A percentile compares a stretch with the other conserved stretches of the same genome.
phyloP scores from a whole-genome alignment of 257 asterid species.

The Dorcoceras hygrometricum region DNA sequence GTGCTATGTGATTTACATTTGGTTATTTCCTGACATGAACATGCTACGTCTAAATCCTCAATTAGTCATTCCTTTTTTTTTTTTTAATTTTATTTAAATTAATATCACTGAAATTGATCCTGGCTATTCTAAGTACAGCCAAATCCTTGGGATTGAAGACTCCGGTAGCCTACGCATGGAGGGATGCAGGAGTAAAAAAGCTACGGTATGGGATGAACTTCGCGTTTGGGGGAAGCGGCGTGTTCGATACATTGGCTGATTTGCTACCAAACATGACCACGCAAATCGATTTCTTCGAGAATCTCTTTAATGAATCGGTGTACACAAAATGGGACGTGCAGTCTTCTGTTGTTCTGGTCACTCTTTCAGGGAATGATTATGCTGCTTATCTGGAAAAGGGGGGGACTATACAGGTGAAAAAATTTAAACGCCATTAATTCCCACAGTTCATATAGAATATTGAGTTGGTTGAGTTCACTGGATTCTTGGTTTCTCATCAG shows the following conservation, averaged over 20 bases:
- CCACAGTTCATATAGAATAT: too few species aligned
- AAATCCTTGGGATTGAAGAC: slow-evolving; percentile 62
- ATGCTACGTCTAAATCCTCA: too few species aligned
- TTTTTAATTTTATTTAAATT: too few species aligned
- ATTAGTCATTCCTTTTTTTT: too few species aligned
- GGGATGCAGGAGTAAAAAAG: slow-evolving; percentile 42
- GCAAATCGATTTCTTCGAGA: slow-evolving; percentile 60
- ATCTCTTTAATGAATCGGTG: slow-evolving; percentile 37
- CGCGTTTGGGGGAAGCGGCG: slow-evolving; percentile 95
- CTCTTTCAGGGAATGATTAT: slow-evolving; percentile 75
- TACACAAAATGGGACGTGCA: slow-evolving; percentile 45
- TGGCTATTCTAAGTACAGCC: slow-evolving; percentile 41
- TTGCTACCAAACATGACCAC: slow-evolving; percentile 68
- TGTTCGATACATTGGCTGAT: slow-evolving; percentile 48
- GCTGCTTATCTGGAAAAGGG: slow-evolving; percentile 38
- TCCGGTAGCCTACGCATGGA: slow-evolving; percentile 68
- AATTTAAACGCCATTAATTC: too few species aligned
- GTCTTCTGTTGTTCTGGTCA: slow-evolving; percentile 49
- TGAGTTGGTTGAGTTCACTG: too few species aligned
- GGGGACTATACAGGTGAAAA: slow-evolving; percentile 65
- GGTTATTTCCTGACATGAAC: too few species aligned
- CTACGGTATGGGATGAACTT: slow-evolving; percentile 66
- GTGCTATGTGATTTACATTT: too few species aligned
- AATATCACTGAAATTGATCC: too few species aligned
- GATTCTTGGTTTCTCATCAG: too few species aligned